These are phyloP conservation scores for Dendrobium chrysotoxum DNA, from an alignment of 106 monocot species.

Conservation along the genomic window DNA sequence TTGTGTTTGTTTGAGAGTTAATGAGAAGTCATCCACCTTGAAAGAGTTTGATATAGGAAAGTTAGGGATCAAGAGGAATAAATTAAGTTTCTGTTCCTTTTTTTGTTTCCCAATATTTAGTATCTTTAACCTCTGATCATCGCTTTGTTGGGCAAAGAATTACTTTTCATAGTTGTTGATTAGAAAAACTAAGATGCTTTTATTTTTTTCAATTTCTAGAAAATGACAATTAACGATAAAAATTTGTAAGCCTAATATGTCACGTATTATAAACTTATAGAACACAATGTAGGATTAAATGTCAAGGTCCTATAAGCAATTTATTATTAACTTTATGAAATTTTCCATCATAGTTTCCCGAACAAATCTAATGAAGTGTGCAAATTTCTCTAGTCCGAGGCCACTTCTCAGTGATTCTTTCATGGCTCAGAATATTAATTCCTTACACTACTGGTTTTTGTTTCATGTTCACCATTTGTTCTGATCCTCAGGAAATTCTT, in stretches of 20 bases:
- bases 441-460: neutral
- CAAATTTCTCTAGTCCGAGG: neutral
- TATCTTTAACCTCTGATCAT: too few relatives aligned
- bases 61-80: neutral
- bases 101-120: too few relatives aligned
- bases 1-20: neutral
- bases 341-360: neutral
- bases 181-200: too few relatives aligned
- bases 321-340: neutral
- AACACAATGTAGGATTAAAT: neutral
- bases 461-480: neutral
- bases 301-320: neutral
- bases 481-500: conserved; percentile 2
- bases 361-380: neutral
- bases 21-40: neutral
- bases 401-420: neutral
- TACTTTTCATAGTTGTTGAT: too few relatives aligned
- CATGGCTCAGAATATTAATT: neutral
- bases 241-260: neutral
- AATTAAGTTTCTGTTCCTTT: neutral
- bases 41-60: neutral
- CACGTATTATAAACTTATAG: neutral
- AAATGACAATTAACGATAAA: neutral
- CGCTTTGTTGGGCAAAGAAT: too few relatives aligned
- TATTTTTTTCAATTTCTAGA: neutral